Conservation (phyloP, 345 rosid genomes). For the Melaleuca alternifolia region DNA sequence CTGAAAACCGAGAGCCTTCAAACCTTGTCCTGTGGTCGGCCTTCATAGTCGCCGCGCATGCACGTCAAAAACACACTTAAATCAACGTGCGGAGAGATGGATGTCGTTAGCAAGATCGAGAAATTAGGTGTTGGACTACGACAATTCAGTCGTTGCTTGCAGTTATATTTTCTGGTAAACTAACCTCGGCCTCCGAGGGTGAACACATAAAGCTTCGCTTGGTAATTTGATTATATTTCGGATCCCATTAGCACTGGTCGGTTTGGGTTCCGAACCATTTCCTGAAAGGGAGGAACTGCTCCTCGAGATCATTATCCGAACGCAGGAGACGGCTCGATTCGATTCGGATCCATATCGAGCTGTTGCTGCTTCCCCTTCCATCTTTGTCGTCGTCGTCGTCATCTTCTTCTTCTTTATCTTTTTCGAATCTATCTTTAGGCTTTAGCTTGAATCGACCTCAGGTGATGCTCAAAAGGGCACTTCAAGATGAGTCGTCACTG, state of each 20-base stretch:
- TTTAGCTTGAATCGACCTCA: neutral
- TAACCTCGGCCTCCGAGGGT: neutral
- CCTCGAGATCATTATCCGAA: neutral
- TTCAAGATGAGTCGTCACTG: neutral
- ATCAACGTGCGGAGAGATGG: neutral
- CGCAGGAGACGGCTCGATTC: no score
- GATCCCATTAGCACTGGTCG: neutral
- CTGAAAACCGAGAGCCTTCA: no score
- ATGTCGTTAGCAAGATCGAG: neutral
- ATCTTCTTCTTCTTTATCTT: no score
- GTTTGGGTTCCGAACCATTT: neutral
- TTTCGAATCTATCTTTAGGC: no score
- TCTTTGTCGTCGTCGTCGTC: no score
- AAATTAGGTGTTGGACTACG: neutral
- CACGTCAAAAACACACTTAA: neutral
- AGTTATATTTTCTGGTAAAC: neutral
- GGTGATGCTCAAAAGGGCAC: neutral
- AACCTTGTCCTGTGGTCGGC: neutral
- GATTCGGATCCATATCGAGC: no score
- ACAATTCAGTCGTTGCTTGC: neutral
- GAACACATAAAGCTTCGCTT: neutral
- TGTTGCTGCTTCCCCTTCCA: no score
- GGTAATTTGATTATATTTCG: neutral
- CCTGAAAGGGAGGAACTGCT: neutral
- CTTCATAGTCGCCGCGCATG: neutral